Conservation (phyloP, 148 eudicot species). For the Chenopodium album region DNA sequence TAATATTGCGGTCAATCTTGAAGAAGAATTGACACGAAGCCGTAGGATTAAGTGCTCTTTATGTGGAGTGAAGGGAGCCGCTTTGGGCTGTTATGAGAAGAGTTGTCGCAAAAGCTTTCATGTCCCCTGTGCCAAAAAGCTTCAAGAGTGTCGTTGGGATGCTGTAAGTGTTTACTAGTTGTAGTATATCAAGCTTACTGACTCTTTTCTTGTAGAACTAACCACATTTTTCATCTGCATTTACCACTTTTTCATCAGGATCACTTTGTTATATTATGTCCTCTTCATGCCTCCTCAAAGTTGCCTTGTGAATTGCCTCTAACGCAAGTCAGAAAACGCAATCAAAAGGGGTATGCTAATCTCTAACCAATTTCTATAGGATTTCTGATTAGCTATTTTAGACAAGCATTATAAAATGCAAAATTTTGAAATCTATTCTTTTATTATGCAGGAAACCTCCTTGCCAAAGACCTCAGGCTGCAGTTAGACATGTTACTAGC, state of each 20-base stretch:
- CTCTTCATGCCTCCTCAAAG: constrained; percentile 68
- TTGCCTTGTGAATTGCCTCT: constrained; percentile 59
- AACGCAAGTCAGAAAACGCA: constrained; percentile 39
- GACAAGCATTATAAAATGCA: neutral
- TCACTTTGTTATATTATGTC: constrained; percentile 91
- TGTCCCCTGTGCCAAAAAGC: constrained; percentile 80
- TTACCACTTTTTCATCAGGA: constrained; percentile 46
- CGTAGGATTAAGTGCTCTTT: constrained; percentile 81
- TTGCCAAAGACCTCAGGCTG: constrained; percentile 31
- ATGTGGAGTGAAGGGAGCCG: constrained; percentile 86
- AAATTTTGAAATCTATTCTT: neutral
- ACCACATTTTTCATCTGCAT: neutral
- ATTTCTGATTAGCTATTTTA: neutral
- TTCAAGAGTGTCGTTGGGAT: constrained; percentile 87
- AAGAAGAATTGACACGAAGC: constrained; percentile 65
- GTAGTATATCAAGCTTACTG: neutral
- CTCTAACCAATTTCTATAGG: neutral
- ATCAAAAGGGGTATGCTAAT: constrained; percentile 46
- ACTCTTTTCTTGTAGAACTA: neutral
- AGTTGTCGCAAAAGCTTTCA: constrained; percentile 92
- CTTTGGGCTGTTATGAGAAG: constrained; percentile 91
- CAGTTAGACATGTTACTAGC: constrained; percentile 26
- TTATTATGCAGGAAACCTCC: constrained; percentile 38
- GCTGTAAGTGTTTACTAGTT: constrained; percentile 41
- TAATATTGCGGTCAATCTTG: constrained; percentile 63